Conservation (phyloP, 2,329 filamentous ascomycete genomes). For the Ceratocystis alfenasii region DNA sequence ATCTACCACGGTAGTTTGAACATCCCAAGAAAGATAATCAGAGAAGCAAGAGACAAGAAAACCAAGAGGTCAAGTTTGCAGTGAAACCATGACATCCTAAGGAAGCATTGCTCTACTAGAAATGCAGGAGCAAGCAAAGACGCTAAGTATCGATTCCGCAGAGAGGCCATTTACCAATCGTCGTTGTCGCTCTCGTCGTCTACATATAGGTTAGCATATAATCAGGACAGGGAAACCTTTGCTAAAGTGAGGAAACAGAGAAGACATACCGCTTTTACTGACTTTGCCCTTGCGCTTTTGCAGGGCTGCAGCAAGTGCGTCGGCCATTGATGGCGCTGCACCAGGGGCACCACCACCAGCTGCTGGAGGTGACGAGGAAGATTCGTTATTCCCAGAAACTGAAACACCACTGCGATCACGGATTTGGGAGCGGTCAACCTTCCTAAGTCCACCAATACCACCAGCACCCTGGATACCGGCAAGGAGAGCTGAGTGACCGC, state of each 20-base stretch:
- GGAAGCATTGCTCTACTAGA: background rate
- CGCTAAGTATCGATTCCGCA: background rate
- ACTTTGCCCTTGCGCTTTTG: conserved; percentile 87
- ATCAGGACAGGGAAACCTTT: background rate
- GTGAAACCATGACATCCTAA: background rate
- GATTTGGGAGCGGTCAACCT: conserved; percentile 59
- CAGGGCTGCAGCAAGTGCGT: conserved; percentile 65
- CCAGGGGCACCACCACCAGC: conserved; percentile 41
- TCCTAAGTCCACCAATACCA: conserved; percentile 57
- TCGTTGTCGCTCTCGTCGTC: conserved; percentile 69
- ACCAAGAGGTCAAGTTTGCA: background rate
- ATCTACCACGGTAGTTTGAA: background rate
- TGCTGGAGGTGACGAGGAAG: conserved; percentile 40
- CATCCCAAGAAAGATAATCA: background rate
- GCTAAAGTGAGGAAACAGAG: conserved; percentile 16
- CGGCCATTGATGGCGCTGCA: conserved; percentile 59
- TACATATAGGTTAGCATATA: conserved; percentile 29
- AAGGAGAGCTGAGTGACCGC: conserved; percentile 48
- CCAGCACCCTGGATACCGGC: conserved; percentile 61
- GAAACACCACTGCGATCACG: conserved; percentile 56
- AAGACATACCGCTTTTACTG: conserved; percentile 75
- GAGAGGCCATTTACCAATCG: conserved; percentile 44
- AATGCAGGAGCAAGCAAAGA: background rate
- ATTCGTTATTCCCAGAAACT: conserved; percentile 41
- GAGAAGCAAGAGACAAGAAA: conserved; percentile 2